Conservation (phyloP, 352 stramenopile species). For the Thalassiosira exigua region DNA sequence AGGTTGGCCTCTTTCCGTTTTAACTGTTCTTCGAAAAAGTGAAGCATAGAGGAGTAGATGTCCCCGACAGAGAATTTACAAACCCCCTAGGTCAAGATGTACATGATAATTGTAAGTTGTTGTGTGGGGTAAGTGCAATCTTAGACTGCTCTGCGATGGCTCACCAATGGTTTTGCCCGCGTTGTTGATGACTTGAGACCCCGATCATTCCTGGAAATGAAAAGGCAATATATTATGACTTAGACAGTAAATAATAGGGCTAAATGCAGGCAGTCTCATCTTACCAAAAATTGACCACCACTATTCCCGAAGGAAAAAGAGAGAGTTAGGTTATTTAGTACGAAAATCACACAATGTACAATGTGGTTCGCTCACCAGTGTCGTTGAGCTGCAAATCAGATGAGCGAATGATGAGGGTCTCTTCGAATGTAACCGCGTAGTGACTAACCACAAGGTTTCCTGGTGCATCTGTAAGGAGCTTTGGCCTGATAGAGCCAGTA, state of each 20-base stretch:
- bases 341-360: neutral
- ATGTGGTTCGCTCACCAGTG: neutral
- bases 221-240: neutral
- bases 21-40: slow-evolving; percentile 49
- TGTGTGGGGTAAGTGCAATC: too few species aligned
- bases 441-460: slow-evolving; percentile 36
- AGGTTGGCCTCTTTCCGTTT: slow-evolving; percentile 38
- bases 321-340: neutral
- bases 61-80: slow-evolving; percentile 57
- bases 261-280: neutral
- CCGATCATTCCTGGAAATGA: slow-evolving; percentile 18
- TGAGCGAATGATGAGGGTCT: slow-evolving; percentile 55
- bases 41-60: slow-evolving; percentile 48
- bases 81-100: too few species aligned
- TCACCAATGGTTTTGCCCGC: slow-evolving; percentile 10
- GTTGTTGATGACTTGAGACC: slow-evolving; percentile 12
- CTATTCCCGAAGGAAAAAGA: neutral
- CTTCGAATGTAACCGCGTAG: slow-evolving; percentile 60
- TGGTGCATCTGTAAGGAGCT: slow-evolving; percentile 47
- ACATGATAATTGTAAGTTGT: too few species aligned
- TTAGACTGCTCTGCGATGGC: too few species aligned
- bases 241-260: neutral
- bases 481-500: slow-evolving; percentile 46
- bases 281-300: slow-evolving; percentile 26
- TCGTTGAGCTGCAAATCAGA: slow-evolving; percentile 57